Percentiles rank a stretch among this genome's conserved stretches.
Conservation (phyloP, 306 rosid genomes). For the Castanea sativa region DNA sequence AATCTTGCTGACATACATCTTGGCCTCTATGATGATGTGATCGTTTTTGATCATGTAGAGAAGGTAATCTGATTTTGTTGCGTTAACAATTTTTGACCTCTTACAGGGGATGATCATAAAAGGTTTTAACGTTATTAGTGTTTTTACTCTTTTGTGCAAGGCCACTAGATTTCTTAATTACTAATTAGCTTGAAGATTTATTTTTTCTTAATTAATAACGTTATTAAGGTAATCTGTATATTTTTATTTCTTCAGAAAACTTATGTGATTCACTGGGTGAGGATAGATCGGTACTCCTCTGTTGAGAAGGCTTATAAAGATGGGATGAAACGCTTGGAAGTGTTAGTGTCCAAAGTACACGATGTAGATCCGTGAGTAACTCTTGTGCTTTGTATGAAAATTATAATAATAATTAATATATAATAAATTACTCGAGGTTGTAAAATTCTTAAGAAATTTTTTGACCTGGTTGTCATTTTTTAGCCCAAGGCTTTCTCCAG, state of each 20-base stretch:
- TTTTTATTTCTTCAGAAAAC: constrained; percentile 45
- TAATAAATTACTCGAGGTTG: background rate
- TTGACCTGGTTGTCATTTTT: constrained; percentile 20
- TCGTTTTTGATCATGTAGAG: constrained; percentile 80
- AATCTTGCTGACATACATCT: constrained; percentile 77
- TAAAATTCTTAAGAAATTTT: constrained; percentile 1
- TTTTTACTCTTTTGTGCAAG: no score
- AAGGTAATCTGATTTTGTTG: constrained; percentile 42
- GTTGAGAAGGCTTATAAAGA: constrained; percentile 55
- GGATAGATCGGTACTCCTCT: constrained; percentile 54
- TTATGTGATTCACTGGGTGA: constrained; percentile 66
- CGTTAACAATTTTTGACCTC: no score
- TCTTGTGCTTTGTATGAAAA: constrained; percentile 1
- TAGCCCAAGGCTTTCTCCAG: constrained; percentile 69
- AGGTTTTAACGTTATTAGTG: no score
- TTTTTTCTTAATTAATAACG: no score
- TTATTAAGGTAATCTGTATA: no score
- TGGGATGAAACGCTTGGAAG: constrained; percentile 48
- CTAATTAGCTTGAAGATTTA: no score
- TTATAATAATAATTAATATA: no score
- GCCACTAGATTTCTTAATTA: no score
- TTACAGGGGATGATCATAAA: no score
- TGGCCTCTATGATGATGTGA: constrained; percentile 69
- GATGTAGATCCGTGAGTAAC: constrained; percentile 42
- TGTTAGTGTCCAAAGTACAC: constrained; percentile 48